Conservation (phyloP, 148 eudicot genomes). For the Vaccinium vitisidaea region DNA sequence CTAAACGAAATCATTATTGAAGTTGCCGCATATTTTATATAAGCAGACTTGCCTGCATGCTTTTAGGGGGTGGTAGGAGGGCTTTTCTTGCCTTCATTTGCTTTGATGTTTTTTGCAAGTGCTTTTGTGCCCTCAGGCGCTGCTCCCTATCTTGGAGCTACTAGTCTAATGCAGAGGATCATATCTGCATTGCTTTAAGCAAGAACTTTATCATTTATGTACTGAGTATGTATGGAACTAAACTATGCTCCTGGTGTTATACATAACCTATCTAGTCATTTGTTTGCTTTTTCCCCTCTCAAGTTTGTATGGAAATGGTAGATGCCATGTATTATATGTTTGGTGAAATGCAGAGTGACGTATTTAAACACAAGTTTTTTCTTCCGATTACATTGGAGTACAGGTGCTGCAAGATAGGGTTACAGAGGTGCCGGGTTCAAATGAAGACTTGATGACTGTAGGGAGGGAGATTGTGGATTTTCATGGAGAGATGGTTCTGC, state of each 20-base stretch:
- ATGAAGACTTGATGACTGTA: conserved; percentile 54
- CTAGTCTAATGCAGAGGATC: not conserved
- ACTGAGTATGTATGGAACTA: not conserved
- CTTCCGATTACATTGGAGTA: not conserved
- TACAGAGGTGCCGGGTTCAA: conserved; percentile 33
- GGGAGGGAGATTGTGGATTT: conserved; percentile 73
- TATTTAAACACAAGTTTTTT: not conserved
- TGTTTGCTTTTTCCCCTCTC: not conserved
- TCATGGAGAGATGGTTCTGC: conserved; percentile 83
- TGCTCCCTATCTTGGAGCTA: not conserved
- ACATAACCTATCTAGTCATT: not conserved
- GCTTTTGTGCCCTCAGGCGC: not conserved
- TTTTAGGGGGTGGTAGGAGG: no score
- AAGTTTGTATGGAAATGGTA: not conserved
- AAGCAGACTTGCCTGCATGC: no score
- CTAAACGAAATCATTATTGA: not conserved
- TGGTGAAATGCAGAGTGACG: not conserved
- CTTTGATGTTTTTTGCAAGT: not conserved
- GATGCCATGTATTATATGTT: not conserved
- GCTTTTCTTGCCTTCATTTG: not conserved
- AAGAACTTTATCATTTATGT: not conserved
- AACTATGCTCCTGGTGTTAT: not conserved
- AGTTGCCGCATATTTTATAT: not conserved
- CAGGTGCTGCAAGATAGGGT: conserved; percentile 75
- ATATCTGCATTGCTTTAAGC: not conserved